These are phyloP conservation scores for Sindora glabra DNA, from an alignment of 306 rosid genomes.

Conservation along the genomic window DNA sequence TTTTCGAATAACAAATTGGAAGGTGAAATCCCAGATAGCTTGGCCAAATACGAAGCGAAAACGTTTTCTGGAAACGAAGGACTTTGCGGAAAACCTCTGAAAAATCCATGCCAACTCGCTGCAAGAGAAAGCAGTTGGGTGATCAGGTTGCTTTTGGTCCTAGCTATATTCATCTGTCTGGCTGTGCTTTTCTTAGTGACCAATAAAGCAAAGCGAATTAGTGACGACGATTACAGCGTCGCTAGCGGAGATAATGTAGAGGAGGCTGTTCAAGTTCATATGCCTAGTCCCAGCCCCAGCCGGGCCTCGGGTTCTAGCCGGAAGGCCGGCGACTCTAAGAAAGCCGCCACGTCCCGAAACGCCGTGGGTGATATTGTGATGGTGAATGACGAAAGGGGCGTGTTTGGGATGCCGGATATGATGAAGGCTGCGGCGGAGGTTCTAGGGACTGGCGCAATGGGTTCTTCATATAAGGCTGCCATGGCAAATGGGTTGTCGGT, in stretches of 20 bases:
- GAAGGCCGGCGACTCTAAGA: slow-evolving; percentile 33
- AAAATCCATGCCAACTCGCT: slow-evolving; percentile 17
- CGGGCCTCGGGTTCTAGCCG: background rate
- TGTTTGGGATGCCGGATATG: slow-evolving; percentile 65
- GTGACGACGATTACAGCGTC: slow-evolving; percentile 27
- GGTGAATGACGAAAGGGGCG: slow-evolving; percentile 58
- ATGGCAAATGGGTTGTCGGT: slow-evolving; percentile 62
- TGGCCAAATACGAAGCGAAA: slow-evolving; percentile 9
- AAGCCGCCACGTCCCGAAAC: slow-evolving; percentile 21
- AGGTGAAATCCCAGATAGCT: slow-evolving; percentile 39
- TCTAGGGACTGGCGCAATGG: slow-evolving; percentile 68
- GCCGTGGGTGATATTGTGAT: slow-evolving; percentile 49
- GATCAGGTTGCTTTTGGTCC: background rate
- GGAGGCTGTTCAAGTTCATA: slow-evolving; percentile 49
- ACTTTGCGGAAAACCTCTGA: slow-evolving; percentile 63
- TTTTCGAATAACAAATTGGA: slow-evolving; percentile 48
- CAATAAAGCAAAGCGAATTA: background rate
- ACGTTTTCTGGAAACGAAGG: slow-evolving; percentile 40
- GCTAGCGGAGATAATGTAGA: slow-evolving; percentile 24
- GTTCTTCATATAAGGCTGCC: slow-evolving; percentile 71
- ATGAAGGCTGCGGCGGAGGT: slow-evolving; percentile 94
- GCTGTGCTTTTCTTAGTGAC: background rate
- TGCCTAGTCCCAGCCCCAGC: slow-evolving; percentile 24
- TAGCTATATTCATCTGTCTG: background rate
- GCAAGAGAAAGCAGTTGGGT: background rate